Base-by-base conservation (phyloP, 495 filamentous ascomycete species). In the Durotheca rogersii region DNA sequence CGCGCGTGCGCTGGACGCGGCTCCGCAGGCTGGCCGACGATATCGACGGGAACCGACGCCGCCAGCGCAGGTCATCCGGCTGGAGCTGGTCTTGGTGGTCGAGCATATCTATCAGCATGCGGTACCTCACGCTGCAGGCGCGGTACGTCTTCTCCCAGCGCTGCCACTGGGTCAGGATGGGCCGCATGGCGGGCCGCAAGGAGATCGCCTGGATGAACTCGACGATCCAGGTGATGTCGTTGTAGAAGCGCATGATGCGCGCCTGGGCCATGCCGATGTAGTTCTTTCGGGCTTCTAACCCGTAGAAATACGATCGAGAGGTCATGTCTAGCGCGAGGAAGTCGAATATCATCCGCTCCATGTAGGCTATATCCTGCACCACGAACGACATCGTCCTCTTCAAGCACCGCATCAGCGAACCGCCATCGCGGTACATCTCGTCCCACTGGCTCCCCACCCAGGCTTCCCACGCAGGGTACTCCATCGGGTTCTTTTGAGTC, bases 21-120 rank as follows among this genome's bases (percentile, higher is more conserved):
- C 7, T 47, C 56, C 48, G 57, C 52, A 45, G 53, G 32, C 21
- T 35, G 9, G 45, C 47, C 4, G 62, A 57, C 18, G 56, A 53
- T 15, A 65, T n/a, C 9, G 41, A 17, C 15, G 44, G 4, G 47
- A 65, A 51, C 2, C 30, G 45, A 3, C 14, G 41, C 32, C 51
- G 57, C 49, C 49, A 60, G 3, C 2, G 30, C 2, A 11, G 7
- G 40, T 65, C 59, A 10, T 47, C 21, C 2, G 51, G 44, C 7
- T 45, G 7, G 10, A 35, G 30, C 16, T 12, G 27, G 16, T 16
- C 0, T 3, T 7, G 14, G 1, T 30, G 6, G 12, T 21, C 41
- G 7, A 60, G 31, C 45, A 51, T 50, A 7, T 23, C 21, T 10
- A 42, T 10, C 3, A 60, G 35, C 1, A 42, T 35, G 2, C 12